Conservation (phyloP, 2,329 filamentous ascomycete species). For the Bertia moriformis region DNA sequence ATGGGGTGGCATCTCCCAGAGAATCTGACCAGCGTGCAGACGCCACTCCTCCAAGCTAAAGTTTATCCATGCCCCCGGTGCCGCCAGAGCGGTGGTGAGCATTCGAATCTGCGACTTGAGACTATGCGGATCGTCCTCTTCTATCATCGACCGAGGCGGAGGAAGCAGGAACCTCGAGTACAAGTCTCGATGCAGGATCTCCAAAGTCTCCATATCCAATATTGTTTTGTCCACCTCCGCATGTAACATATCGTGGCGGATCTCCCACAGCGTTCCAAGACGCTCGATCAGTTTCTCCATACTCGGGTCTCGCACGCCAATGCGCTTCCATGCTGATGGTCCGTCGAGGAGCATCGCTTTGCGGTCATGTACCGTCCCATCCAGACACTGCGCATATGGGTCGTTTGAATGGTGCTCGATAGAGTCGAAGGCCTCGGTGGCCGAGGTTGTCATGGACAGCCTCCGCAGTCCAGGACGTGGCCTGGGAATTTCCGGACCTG, state of each 20-base stretch:
- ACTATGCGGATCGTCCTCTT: conserved; percentile 11
- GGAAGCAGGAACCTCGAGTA: not conserved
- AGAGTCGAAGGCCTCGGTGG: conserved; percentile 13
- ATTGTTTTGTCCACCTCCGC: not conserved
- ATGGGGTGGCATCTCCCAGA: conserved; percentile 22
- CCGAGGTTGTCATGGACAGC: not conserved
- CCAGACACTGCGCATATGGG: conserved; percentile 17
- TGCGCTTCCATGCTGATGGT: conserved; percentile 20
- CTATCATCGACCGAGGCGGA: not conserved
- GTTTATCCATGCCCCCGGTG: conserved; percentile 27
- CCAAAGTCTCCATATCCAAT: not conserved
- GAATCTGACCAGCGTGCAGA: conserved; percentile 24
- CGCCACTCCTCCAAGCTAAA: conserved; percentile 28
- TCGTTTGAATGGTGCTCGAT: conserved; percentile 15
- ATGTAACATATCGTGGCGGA: not conserved
- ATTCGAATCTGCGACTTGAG: conserved; percentile 28
- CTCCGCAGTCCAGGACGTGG: no score
- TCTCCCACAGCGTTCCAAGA: conserved; percentile 8
- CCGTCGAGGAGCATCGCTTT: conserved; percentile 18
- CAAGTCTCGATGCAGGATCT: not conserved
- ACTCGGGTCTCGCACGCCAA: conserved; percentile 21
- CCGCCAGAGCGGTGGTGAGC: conserved; percentile 22
- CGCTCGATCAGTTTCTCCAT: conserved; percentile 16
- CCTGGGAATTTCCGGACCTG: conserved; percentile 1
- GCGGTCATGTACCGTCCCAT: conserved; percentile 17